Conservation (phyloP, 1,284 basidiomycete species). For the Apiotrichum gracile region DNA sequence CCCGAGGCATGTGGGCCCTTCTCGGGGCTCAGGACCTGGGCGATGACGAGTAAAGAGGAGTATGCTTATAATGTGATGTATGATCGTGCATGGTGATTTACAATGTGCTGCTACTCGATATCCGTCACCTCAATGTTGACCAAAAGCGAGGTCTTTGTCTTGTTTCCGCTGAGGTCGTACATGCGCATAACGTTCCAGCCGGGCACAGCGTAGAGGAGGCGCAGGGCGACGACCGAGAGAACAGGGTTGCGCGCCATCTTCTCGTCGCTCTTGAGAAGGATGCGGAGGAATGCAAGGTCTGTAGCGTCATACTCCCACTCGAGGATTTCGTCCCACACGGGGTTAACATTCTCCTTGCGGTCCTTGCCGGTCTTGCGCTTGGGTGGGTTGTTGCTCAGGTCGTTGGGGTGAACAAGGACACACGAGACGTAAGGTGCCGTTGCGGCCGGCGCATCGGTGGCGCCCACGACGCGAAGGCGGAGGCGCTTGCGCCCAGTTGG, state of each 20-base stretch:
- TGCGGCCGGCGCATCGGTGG: slow-evolving; percentile 5
- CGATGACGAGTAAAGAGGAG: background rate
- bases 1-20: slow-evolving; percentile 49
- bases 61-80: too few relatives aligned
- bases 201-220: slow-evolving; percentile 10
- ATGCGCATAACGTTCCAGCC: slow-evolving; percentile 15
- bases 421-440: slow-evolving; percentile 15
- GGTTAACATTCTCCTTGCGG: slow-evolving; percentile 33
- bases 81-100: too few relatives aligned
- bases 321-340: slow-evolving; percentile 72
- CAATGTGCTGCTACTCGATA: background rate
- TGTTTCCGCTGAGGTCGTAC: slow-evolving; percentile 8
- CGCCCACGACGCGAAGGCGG: slow-evolving; percentile 9
- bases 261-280: slow-evolving; percentile 18
- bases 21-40: background rate
- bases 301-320: slow-evolving; percentile 60
- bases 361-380: slow-evolving; percentile 17
- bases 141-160: slow-evolving; percentile 8
- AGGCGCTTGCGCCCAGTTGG: slow-evolving; percentile 1
- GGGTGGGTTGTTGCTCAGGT: slow-evolving; percentile 10
- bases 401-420: slow-evolving; percentile 11
- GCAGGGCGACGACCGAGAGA: slow-evolving; percentile 2
- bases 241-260: slow-evolving; percentile 12
- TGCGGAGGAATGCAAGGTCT: slow-evolving; percentile 15
- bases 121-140: slow-evolving; percentile 10